Evolutionary conservation across 495 filamentous ascomycete genomes (phyloP).

Genomic region (Gamarada debralockiae): DNA sequence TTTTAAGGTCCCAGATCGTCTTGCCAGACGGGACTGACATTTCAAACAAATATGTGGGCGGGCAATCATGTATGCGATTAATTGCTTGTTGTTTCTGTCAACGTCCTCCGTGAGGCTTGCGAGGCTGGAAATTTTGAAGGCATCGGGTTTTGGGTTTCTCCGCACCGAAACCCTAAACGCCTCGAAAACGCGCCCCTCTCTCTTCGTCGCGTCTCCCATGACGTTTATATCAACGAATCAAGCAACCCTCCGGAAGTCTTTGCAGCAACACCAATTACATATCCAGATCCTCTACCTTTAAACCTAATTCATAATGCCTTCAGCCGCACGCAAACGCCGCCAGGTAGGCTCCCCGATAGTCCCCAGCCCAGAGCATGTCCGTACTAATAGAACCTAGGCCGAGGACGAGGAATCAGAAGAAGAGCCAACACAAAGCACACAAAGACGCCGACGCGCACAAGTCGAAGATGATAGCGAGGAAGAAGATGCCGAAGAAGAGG

Average conservation of each 20-base stretch:
- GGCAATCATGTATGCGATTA: slow-evolving; percentile 38
- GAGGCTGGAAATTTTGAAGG: background rate
- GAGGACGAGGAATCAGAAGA: slow-evolving; percentile 13
- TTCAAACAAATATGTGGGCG: slow-evolving; percentile 43
- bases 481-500: slow-evolving; percentile 31
- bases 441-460: slow-evolving; percentile 10
- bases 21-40: slow-evolving; percentile 38
- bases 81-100: background rate
- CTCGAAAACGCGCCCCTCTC: too few species aligned
- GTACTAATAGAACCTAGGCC: slow-evolving; percentile 5
- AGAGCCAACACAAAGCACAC: slow-evolving; percentile 17
- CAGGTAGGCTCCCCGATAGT: slow-evolving; percentile 4
- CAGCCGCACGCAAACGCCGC: slow-evolving; percentile 11
- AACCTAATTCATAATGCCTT: slow-evolving; percentile 16
- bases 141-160: slow-evolving; percentile 1
- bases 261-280: too few species aligned
- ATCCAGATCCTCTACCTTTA: background rate
- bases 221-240: too few species aligned
- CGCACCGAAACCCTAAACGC: slow-evolving; percentile 1
- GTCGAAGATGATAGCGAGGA: slow-evolving; percentile 19
- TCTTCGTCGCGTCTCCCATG: slow-evolving; percentile 23
- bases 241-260: too few species aligned
- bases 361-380: background rate
- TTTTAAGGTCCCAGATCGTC: slow-evolving; percentile 15
- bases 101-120: background rate